Conservation (phyloP, 495 filamentous ascomycete genomes). For the Copromyces sp. region DNA sequence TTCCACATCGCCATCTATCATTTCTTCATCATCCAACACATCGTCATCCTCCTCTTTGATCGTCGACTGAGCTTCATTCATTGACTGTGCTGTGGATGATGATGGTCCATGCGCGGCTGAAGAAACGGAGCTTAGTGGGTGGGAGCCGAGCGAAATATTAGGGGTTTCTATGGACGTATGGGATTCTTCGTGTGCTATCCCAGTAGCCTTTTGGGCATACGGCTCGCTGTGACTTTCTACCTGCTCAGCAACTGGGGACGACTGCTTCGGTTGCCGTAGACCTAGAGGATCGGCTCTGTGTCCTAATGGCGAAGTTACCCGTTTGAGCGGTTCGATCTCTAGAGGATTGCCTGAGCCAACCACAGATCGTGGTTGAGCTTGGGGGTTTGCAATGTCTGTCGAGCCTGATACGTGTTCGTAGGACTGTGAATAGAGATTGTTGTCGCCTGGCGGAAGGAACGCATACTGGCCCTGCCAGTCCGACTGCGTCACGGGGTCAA, state of each 20-base stretch:
- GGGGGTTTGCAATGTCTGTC: slow-evolving; percentile 30
- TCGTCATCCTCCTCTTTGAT: slow-evolving; percentile 48
- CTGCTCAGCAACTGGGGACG: slow-evolving; percentile 31
- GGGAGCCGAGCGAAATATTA: slow-evolving; percentile 30
- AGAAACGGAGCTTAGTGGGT: slow-evolving; percentile 31
- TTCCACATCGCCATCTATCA: slow-evolving; percentile 35
- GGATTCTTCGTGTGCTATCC: slow-evolving; percentile 35
- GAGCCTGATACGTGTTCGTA: slow-evolving; percentile 38
- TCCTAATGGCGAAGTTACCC: slow-evolving; percentile 26
- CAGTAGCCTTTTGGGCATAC: slow-evolving; percentile 30
- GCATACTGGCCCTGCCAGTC: slow-evolving; percentile 51
- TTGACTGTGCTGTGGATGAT: slow-evolving; percentile 20
- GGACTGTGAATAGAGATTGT: slow-evolving; percentile 36
- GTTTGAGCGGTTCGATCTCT: slow-evolving; percentile 24
- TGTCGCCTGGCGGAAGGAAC: slow-evolving; percentile 42
- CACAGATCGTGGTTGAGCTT: slow-evolving; percentile 33
- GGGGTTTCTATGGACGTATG: slow-evolving; percentile 31
- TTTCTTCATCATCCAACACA: slow-evolving; percentile 39
- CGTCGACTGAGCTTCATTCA: slow-evolving; percentile 34
- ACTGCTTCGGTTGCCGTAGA: slow-evolving; percentile 32
- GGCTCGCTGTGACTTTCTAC: slow-evolving; percentile 25
- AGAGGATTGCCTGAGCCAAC: slow-evolving; percentile 25
- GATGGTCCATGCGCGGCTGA: not conserved
- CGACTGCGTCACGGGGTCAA: slow-evolving; percentile 45
- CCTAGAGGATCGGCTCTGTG: slow-evolving; percentile 38